phyloP scores from a whole-genome alignment of 768 basidiomycete genomes.

The Pleurotus sapidus region DNA sequence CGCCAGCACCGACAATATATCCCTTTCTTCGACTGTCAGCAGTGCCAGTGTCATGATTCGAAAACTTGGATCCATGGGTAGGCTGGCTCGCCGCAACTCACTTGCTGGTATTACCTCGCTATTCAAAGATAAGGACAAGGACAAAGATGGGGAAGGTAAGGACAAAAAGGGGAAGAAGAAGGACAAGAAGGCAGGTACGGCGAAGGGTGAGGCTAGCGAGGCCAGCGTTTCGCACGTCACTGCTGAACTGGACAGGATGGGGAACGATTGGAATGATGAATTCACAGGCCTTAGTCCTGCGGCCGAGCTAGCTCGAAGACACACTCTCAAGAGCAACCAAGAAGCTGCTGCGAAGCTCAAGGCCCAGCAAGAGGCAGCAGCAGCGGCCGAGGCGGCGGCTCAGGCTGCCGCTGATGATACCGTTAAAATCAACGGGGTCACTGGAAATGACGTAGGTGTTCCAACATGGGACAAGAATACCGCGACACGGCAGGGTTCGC shows the following conservation, averaged over 20 bases:
- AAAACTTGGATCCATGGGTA: slow-evolving; percentile 90
- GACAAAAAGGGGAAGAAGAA: slow-evolving; percentile 41
- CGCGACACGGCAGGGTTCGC: slow-evolving; percentile 48
- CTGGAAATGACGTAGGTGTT: slow-evolving; percentile 37
- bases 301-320: slow-evolving; percentile 85
- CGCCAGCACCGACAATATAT: slow-evolving; percentile 91
- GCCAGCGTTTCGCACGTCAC: slow-evolving; percentile 80
- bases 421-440: slow-evolving; percentile 15
- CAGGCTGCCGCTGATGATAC: slow-evolving; percentile 20
- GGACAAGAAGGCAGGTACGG: slow-evolving; percentile 44
- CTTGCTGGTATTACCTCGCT: slow-evolving; percentile 88
- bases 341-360: slow-evolving; percentile 70
- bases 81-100: slow-evolving; percentile 84
- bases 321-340: slow-evolving; percentile 86
- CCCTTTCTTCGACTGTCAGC: slow-evolving; percentile 89
- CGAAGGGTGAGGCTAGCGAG: slow-evolving; percentile 63
- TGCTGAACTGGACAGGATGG: slow-evolving; percentile 74
- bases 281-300: slow-evolving; percentile 85
- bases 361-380: slow-evolving; percentile 52
- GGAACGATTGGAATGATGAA: slow-evolving; percentile 58
- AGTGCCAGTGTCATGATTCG: slow-evolving; percentile 96
- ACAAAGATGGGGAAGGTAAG: slow-evolving; percentile 31
- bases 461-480: slow-evolving; percentile 86
- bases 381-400: slow-evolving; percentile 37
- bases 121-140: slow-evolving; percentile 74